Conservation (phyloP, 179 eudicot genomes). For the Beta lomatogona region DNA sequence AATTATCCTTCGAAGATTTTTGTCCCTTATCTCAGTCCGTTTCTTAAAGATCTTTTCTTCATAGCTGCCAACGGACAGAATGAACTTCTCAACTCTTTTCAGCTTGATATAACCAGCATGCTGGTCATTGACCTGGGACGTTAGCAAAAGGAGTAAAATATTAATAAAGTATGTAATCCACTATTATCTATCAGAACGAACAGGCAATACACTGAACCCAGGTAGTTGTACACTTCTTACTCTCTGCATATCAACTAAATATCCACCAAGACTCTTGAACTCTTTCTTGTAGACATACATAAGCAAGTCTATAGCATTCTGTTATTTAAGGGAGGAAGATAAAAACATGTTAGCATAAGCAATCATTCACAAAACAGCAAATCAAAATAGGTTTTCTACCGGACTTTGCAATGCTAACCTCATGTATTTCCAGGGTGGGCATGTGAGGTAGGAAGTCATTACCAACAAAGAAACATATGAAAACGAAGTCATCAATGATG, state of each 20-base stretch:
- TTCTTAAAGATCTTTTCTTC: slow-evolving; percentile 58
- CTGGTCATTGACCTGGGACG: slow-evolving; percentile 40
- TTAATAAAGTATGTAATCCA: not conserved
- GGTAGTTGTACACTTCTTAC: slow-evolving; percentile 27
- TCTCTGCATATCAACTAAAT: slow-evolving; percentile 50
- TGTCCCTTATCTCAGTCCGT: slow-evolving; percentile 40
- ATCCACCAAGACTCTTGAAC: slow-evolving; percentile 55
- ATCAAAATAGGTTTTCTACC: no score
- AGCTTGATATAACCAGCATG: slow-evolving; percentile 42
- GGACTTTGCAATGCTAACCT: slow-evolving; percentile 39
- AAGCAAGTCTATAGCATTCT: slow-evolving; percentile 57
- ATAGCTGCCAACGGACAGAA: slow-evolving; percentile 46
- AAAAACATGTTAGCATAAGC: not conserved
- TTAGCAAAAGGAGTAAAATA: not conserved
- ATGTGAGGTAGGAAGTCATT: slow-evolving; percentile 74
- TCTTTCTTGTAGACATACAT: slow-evolving; percentile 55
- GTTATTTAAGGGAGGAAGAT: not conserved
- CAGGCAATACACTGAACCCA: not conserved
- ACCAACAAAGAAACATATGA: slow-evolving; percentile 70
- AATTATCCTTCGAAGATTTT: slow-evolving; percentile 26
- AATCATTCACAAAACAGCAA: not conserved
- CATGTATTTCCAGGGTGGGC: slow-evolving; percentile 60
- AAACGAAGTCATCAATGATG: slow-evolving; percentile 64
- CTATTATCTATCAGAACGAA: not conserved
- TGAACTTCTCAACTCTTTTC: slow-evolving; percentile 61